Evolutionary conservation across 2,329 filamentous ascomycete species (phyloP).

Genomic region (Alternaria tenuissima): DNA sequence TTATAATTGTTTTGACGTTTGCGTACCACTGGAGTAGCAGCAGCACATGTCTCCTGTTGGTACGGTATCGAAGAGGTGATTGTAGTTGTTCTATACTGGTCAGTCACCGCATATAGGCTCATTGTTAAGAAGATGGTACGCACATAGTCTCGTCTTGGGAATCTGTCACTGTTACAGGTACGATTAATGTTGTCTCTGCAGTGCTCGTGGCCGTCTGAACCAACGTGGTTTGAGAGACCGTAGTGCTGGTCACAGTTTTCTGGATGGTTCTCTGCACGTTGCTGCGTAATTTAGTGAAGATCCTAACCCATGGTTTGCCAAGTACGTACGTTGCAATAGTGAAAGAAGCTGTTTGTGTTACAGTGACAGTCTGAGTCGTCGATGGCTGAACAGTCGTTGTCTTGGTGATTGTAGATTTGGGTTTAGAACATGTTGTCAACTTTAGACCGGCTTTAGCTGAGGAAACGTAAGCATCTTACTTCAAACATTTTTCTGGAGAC

Average conservation of each 20-base stretch:
- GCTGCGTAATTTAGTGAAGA: not conserved
- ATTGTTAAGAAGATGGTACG: not conserved
- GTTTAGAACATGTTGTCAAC: not conserved
- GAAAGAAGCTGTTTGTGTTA: not conserved
- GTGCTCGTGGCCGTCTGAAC: not conserved
- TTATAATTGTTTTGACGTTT: not conserved
- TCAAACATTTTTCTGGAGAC: fast-evolving
- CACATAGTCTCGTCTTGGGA: not conserved
- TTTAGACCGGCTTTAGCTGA: not conserved
- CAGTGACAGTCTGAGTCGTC: not conserved
- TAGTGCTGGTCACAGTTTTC: not conserved
- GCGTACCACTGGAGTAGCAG: not conserved
- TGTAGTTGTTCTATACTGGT: not conserved
- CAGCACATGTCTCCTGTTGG: not conserved
- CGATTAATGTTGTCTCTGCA: not conserved
- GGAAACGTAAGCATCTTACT: not conserved
- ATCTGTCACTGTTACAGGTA: not conserved
- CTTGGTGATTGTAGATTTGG: not conserved
- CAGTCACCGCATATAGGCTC: not conserved
- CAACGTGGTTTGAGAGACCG: not conserved
- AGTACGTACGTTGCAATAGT: not conserved
- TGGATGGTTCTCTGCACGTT: not conserved
- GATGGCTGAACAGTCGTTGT: not conserved
- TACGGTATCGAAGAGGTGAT: not conserved
- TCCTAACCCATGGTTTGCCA: not conserved